These are phyloP conservation scores for Helicocarpus griseus DNA, from an alignment of 2,329 filamentous ascomycete genomes.

Conservation along the genomic window DNA sequence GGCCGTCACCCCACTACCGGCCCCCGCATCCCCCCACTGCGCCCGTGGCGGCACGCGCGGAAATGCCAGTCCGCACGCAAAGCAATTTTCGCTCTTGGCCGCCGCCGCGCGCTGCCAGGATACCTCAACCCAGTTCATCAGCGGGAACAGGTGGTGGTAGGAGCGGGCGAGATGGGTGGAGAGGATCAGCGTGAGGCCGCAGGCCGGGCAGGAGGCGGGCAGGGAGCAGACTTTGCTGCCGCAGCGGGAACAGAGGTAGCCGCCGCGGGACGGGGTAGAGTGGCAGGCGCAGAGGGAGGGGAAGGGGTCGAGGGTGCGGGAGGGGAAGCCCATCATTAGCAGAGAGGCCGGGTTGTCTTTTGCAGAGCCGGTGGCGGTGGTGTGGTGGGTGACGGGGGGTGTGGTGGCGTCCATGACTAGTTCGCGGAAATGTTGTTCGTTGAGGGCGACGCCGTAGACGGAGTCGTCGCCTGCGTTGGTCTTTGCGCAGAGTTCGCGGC, in stretches of 20 bases:
- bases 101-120: slow-evolving; percentile 68
- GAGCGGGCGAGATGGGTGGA: slow-evolving; percentile 89
- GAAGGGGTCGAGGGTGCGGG: slow-evolving; percentile 62
- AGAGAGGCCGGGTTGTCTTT: slow-evolving; percentile 42
- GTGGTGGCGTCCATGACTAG: slow-evolving; percentile 83
- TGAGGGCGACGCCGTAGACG: slow-evolving; percentile 73
- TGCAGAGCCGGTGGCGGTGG: slow-evolving; percentile 40
- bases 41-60: slow-evolving; percentile 40
- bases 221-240: slow-evolving; percentile 79
- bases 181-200: slow-evolving; percentile 82
- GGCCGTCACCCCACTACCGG: slow-evolving; percentile 7
- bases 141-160: slow-evolving; percentile 84
- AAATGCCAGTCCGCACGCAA: slow-evolving; percentile 66
- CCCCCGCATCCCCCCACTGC: slow-evolving; percentile 20
- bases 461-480: slow-evolving; percentile 68
- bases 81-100: slow-evolving; percentile 54
- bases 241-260: slow-evolving; percentile 86
- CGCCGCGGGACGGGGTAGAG: slow-evolving; percentile 68
- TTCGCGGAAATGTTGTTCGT: slow-evolving; percentile 81
- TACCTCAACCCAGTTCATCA: slow-evolving; percentile 85
- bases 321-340: slow-evolving; percentile 97
- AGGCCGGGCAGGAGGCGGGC: slow-evolving; percentile 83
- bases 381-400: slow-evolving; percentile 53
- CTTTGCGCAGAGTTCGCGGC: slow-evolving; percentile 73
- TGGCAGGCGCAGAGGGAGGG: slow-evolving; percentile 85